These are phyloP conservation scores for Arthroderma sp. DNA, from an alignment of 2,329 filamentous ascomycete genomes.

Conservation along the genomic window DNA sequence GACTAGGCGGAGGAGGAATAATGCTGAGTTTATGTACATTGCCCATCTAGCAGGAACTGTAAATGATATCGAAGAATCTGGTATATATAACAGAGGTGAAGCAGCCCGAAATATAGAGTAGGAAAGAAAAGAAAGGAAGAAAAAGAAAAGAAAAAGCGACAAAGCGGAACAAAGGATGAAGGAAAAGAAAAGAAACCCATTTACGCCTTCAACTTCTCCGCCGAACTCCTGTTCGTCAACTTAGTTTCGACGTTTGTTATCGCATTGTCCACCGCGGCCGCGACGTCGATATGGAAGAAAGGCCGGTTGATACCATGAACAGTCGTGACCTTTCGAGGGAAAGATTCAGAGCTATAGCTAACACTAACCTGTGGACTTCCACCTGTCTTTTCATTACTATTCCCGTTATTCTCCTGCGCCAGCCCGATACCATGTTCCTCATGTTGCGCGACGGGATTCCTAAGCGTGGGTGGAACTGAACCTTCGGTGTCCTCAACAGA, in stretches of 20 bases:
- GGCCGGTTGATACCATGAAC: constrained; percentile 9
- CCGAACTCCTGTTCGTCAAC: background rate
- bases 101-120: constrained; percentile 1
- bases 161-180: constrained; percentile 20
- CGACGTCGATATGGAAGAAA: constrained; percentile 8
- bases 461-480: background rate
- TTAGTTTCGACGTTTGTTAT: constrained; percentile 6
- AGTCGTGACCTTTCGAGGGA: constrained; percentile 5
- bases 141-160: constrained; percentile 16
- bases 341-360: background rate
- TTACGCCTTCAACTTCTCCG: background rate
- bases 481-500: constrained; percentile 1
- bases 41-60: too few species aligned
- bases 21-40: too few species aligned
- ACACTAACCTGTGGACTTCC: background rate
- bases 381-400: constrained; percentile 1
- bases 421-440: constrained; percentile 1
- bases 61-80: too few species aligned
- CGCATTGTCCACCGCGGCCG: constrained; percentile 8
- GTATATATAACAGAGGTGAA: constrained; percentile 8
- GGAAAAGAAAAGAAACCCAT: constrained; percentile 10
- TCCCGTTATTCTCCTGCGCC: background rate
- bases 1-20: too few species aligned
- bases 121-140: constrained; percentile 15
- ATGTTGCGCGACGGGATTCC: background rate